Evolutionary conservation across 139 green algal species (phyloP).

Genomic region (Closterium sp.): DNA sequence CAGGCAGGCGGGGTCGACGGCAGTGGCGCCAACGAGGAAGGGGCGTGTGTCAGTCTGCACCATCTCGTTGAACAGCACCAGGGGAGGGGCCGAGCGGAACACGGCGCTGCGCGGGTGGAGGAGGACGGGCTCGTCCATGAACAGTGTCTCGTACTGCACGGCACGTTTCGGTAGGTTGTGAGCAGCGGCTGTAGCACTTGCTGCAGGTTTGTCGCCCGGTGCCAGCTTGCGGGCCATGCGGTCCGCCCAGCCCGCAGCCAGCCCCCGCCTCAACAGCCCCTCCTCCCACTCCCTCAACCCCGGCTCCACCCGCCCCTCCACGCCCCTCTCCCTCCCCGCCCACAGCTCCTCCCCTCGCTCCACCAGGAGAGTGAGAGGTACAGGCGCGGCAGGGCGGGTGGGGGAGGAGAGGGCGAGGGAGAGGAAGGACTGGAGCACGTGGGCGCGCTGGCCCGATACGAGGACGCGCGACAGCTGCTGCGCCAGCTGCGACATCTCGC

Average conservation of each 20-base stretch:
- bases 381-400: no score
- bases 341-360: background rate
- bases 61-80: slow-evolving; percentile 76
- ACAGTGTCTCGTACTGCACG: slow-evolving; percentile 64
- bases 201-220: slow-evolving; percentile 4
- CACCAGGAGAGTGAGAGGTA: background rate
- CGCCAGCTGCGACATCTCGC: slow-evolving; percentile 68
- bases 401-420: background rate
- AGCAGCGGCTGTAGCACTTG: slow-evolving; percentile 15
- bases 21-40: slow-evolving; percentile 72
- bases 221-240: slow-evolving; percentile 53
- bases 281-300: slow-evolving; percentile 39
- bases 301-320: background rate
- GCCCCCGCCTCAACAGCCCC: slow-evolving; percentile 60
- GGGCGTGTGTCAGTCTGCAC: slow-evolving; percentile 69
- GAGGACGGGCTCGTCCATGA: slow-evolving; percentile 69
- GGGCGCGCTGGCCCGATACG: background rate
- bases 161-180: slow-evolving; percentile 48
- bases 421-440: background rate
- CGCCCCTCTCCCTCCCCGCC: background rate
- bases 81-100: slow-evolving; percentile 65
- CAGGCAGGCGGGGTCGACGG: slow-evolving; percentile 36
- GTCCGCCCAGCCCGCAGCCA: slow-evolving; percentile 87
- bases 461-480: slow-evolving; percentile 63
- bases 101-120: slow-evolving; percentile 84